Evolutionary conservation across 2,329 filamentous ascomycete genomes (phyloP).

Genomic region (Bertia moriformis): DNA sequence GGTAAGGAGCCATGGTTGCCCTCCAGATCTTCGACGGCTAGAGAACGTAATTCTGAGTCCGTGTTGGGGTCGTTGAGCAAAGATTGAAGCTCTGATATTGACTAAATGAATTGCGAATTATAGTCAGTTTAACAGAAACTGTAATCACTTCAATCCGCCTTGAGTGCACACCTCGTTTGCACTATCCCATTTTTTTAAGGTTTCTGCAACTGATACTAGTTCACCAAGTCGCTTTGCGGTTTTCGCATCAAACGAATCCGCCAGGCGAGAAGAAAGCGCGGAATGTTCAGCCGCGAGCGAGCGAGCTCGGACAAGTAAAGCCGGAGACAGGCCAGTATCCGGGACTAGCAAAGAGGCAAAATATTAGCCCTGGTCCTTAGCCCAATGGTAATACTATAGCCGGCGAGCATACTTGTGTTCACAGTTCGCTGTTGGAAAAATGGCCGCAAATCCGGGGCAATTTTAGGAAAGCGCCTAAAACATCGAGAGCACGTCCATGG

Average conservation of each 20-base stretch:
- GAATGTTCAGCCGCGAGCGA: conserved; percentile 10
- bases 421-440: background rate
- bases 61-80: background rate
- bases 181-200: conserved; percentile 11
- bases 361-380: too few relatives aligned
- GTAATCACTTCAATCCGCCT: background rate
- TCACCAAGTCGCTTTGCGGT: conserved; percentile 10
- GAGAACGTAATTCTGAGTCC: background rate
- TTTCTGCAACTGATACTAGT: conserved; percentile 9
- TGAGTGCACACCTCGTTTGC: conserved; percentile 7
- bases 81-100: background rate
- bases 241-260: conserved; percentile 11
- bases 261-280: conserved; percentile 8
- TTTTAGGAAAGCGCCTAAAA: too few relatives aligned
- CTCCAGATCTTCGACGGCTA: conserved; percentile 26
- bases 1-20: conserved; percentile 29
- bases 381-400: too few relatives aligned
- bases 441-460: background rate
- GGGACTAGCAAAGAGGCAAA: too few relatives aligned
- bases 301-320: conserved; percentile 11
- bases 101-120: background rate
- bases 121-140: background rate
- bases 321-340: conserved; percentile 1
- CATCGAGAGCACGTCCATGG: background rate
- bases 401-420: background rate